Conservation (phyloP, 345 rosid genomes). For the Gossypium herbaceum region DNA sequence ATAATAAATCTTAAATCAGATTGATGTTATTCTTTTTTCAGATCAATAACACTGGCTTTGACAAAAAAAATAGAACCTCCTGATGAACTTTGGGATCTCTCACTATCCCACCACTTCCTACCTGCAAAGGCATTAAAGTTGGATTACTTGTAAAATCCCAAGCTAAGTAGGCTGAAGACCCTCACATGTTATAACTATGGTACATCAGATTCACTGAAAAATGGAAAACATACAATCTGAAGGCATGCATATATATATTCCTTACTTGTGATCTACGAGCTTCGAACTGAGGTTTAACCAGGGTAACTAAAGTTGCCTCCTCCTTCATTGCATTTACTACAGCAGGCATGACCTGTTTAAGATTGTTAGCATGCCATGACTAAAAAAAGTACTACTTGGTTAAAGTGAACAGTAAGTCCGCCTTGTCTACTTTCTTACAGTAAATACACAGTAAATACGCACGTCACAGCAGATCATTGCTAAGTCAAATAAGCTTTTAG, state of each 20-base stretch:
- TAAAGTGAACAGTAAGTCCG: not conserved
- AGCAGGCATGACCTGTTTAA: constrained; percentile 83
- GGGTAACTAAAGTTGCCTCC: constrained; percentile 62
- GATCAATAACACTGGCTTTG: not conserved
- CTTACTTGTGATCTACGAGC: constrained; percentile 89
- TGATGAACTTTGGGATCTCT: constrained; percentile 86
- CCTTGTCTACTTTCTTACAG: not conserved
- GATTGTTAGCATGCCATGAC: not conserved
- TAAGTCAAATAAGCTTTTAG: not conserved
- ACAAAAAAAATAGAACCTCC: constrained; percentile 46
- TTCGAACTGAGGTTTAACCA: constrained; percentile 94
- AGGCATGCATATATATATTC: not conserved
- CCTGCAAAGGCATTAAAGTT: constrained; percentile 38
- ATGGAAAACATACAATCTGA: not conserved
- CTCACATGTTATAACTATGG: too few relatives aligned
- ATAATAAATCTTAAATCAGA: not conserved
- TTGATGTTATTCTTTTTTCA: not conserved
- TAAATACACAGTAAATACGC: not conserved
- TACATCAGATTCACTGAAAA: not conserved
- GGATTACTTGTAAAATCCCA: constrained; percentile 16
- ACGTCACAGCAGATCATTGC: not conserved
- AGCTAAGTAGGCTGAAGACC: not conserved
- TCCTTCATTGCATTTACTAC: constrained; percentile 80
- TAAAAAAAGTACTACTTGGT: not conserved
- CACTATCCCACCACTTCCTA: constrained; percentile 91